Conservation (phyloP, 345 rosid species). For the Citropsis articulata region DNA sequence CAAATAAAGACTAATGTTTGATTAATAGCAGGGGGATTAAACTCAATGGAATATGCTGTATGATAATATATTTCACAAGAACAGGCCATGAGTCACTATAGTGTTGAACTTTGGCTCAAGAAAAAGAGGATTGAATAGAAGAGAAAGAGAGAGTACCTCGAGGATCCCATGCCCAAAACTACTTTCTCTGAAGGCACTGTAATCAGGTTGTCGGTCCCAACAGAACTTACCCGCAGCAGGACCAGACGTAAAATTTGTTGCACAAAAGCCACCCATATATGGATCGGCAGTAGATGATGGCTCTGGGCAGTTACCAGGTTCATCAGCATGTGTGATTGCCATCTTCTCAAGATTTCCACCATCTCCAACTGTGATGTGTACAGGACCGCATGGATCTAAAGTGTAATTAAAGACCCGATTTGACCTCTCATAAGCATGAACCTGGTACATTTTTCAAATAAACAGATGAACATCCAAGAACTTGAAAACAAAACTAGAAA, state of each 20-base stretch:
- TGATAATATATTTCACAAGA: neutral
- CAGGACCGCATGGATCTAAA: slow-evolving; percentile 86
- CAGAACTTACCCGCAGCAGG: slow-evolving; percentile 69
- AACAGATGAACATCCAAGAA: neutral
- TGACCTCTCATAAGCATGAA: slow-evolving; percentile 91
- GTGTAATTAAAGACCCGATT: slow-evolving; percentile 82
- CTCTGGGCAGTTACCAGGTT: slow-evolving; percentile 70
- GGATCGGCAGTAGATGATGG: slow-evolving; percentile 56
- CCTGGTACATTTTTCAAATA: slow-evolving; percentile 36
- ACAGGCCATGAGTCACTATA: neutral
- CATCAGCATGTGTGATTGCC: slow-evolving; percentile 70
- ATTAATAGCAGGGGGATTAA: neutral
- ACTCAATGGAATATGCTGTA: neutral
- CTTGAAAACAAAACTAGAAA: neutral
- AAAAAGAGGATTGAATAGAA: neutral
- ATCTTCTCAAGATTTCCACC: slow-evolving; percentile 80
- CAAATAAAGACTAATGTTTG: neutral
- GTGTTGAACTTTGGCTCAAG: neutral
- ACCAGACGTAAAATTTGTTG: slow-evolving; percentile 72
- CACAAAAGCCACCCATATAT: slow-evolving; percentile 66
- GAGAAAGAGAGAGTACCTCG: slow-evolving; percentile 50
- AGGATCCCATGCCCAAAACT: slow-evolving; percentile 95
- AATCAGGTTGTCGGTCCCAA: slow-evolving; percentile 91
- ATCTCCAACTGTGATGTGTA: slow-evolving; percentile 70
- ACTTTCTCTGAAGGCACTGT: slow-evolving; percentile 83